Conservation (phyloP, 2,329 filamentous ascomycete species). For the Colletotrichum sp. region DNA sequence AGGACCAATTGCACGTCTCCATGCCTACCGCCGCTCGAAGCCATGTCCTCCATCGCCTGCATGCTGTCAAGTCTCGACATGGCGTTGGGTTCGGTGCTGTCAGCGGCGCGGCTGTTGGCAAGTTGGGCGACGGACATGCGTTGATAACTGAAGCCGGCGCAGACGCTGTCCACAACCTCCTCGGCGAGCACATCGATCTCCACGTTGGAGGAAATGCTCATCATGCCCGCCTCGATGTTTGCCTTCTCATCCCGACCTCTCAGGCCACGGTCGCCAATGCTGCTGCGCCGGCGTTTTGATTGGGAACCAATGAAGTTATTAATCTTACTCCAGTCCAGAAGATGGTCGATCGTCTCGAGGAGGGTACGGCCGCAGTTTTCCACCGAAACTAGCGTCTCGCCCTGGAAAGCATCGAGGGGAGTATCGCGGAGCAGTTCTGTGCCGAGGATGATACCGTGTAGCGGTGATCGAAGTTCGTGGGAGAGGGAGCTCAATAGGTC, state of each 20-base stretch:
- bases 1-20: not conserved
- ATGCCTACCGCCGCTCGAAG: not conserved
- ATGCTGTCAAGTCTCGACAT: slow-evolving; percentile 20
- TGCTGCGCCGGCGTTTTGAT: not conserved
- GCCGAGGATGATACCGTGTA: slow-evolving; percentile 64
- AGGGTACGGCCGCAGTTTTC: slow-evolving; percentile 50
- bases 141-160: slow-evolving; percentile 40
- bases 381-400: slow-evolving; percentile 47
- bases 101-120: not conserved
- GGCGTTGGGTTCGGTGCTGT: not conserved
- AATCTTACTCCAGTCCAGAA: slow-evolving; percentile 49
- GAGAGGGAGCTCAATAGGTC: slow-evolving; percentile 65
- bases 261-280: not conserved
- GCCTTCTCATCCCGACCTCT: not conserved
- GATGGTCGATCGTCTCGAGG: slow-evolving; percentile 53
- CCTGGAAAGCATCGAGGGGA: slow-evolving; percentile 44
- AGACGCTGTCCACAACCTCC: slow-evolving; percentile 42
- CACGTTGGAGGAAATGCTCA: slow-evolving; percentile 29
- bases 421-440: slow-evolving; percentile 59
- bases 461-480: slow-evolving; percentile 65
- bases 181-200: slow-evolving; percentile 37
- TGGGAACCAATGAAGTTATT: slow-evolving; percentile 31
- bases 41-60: slow-evolving; percentile 19
- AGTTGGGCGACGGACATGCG: slow-evolving; percentile 15
- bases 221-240: slow-evolving; percentile 23